Evolutionary conservation across 2,329 filamentous ascomycete genomes (phyloP), one percentile per base, ranked within the genome.

Genomic region (Microcera coccophila): DNA sequence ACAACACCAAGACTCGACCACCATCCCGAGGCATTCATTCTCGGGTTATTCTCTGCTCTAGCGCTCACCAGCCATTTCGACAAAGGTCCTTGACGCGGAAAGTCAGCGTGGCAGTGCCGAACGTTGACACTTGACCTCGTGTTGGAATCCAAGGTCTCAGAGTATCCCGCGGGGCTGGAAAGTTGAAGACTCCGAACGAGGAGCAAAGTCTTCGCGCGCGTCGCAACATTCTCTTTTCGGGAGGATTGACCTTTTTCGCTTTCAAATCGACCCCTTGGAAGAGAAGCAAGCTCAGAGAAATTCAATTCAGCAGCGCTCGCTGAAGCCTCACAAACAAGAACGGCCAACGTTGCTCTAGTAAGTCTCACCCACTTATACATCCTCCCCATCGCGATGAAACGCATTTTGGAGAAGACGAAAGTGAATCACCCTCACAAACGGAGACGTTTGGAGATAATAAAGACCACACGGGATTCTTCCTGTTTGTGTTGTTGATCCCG

Each of bases 121-220:
- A 49, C 50, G 42, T 24, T 44, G 42, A 28, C 38, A 46, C 40
- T 49, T 33, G 38, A 41, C 49, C 49, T 36, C 44, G 34, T 42
- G 31, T 34, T 59, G 57, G 57, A 59, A 59, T 59, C 42, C 36
- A 40, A 41, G 51, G 57, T 59, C 52, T 59, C 48, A 58, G 48
- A 53, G 43, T 41, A 42, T 50, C 36, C 47, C 14, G 55, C 49
- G 56, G 52, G 56, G 56, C 46, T 59, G 44, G 47, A 36, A 32
- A 50, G 47, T 36, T 43, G 46, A 44, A 22, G 29, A 38, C 38
- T 24, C 37, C 42, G 21, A 50, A 39, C 37, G 36, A 51, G 43
- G 39, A 49, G 59, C 57, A 59, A 59, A 59, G 55, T 42, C 38
- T 49, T 50, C 41, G 40, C 42, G 45, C 41, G 47, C 49, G 48